Conservation (phyloP, 768 basidiomycete species). For the Suillus occidentalis region DNA sequence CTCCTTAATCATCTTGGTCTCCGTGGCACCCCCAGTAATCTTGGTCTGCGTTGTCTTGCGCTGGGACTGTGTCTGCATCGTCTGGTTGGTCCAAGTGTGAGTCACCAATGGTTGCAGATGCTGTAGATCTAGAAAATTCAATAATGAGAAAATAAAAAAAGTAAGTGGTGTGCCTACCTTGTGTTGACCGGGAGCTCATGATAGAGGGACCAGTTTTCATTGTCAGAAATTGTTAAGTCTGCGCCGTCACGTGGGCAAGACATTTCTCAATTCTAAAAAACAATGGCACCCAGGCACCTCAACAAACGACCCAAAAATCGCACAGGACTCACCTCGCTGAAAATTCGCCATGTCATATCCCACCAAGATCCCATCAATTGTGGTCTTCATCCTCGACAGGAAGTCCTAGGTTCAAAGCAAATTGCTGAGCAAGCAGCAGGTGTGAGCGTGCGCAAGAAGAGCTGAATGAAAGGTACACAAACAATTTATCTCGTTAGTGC, state of each 20-base stretch:
- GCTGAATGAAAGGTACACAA: not conserved
- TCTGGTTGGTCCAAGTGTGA: not conserved
- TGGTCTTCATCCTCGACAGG: not conserved
- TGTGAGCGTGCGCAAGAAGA: not conserved
- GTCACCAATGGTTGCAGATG: not conserved
- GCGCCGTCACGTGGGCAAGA: no score
- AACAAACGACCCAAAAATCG: not conserved
- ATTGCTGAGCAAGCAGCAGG: not conserved
- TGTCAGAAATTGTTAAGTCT: no score
- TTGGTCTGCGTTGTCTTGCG: not conserved
- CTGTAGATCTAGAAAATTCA: no score
- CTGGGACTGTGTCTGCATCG: no score
- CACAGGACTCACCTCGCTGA: not conserved
- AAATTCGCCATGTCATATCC: not conserved
- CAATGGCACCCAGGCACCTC: not conserved
- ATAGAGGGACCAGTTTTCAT: no score
- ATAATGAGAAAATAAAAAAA: no score
- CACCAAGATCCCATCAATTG: not conserved
- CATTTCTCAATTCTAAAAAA: not conserved
- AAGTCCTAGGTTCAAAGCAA: not conserved
- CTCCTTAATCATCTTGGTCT: not conserved
- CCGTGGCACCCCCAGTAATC: not conserved
- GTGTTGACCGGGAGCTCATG: no score
- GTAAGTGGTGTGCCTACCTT: no score
- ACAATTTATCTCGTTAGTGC: not conserved